Base-by-base conservation (phyloP, 441 rosid genomes). In the Aquilaria agallochum region DNA sequence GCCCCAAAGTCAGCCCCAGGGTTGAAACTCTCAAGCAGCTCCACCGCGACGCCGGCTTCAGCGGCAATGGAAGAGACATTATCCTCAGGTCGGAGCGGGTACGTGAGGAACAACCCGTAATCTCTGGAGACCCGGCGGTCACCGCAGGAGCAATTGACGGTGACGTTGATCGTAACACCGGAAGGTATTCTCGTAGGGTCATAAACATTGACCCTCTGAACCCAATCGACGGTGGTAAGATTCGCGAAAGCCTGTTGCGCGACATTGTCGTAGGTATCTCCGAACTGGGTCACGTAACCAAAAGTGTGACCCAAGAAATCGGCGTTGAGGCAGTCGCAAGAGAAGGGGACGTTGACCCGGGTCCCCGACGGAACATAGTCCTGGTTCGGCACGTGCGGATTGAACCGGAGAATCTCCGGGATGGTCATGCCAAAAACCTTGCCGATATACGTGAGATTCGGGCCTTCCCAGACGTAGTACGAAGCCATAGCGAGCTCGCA, bases 101-200 rank as follows among this genome's bases (percentile, higher is more conserved):
- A 83, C 3, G 92, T 83, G 10, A 62, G 9, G 50, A 86, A 80
- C 71, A 83, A 40, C 32, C 88, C 88, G 11, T 76, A 84, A 31
- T 74, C 71, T 56, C 57, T 71, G 2, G 89, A 84, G 12, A 79
- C 76, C 7, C 27, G 5, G 30, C 58, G 36, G 36, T 80, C 60
- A 15, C 92, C 89, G 32, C 92, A 86, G 0, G 92, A 82, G 63
- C 89, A 84, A 58, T 86, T 86, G 15, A 86, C 74, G 1, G 84
- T 78, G n/a, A 84, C 88, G 4, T 82, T 78, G 33, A 86, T 63
- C 3, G 36, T 36, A 13, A 50, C 65, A 30, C 1, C 0, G 9
- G 11, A 56, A 14, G 82, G 82, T 6, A 80, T 77, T 5, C 32
- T 58, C 2, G 53, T 65, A 1, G 59, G 31, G 6, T 71, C 65